A percentile compares a stretch with the other conserved stretches of the same genome.
These are phyloP conservation scores for Flaveria floridana DNA, from an alignment of 140 eudicot species.

Conservation along the genomic window DNA sequence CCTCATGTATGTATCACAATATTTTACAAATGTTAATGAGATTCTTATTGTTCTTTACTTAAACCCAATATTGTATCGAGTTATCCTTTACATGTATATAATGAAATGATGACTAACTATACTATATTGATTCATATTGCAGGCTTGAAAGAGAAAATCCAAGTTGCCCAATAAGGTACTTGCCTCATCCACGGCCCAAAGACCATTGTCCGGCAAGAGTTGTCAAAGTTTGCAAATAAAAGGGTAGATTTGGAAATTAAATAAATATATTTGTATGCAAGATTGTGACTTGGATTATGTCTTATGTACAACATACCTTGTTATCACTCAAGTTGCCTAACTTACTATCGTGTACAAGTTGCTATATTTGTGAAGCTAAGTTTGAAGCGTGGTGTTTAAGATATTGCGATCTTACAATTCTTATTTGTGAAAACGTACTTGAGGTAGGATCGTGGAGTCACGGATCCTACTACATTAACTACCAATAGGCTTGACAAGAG, in stretches of 20 bases:
- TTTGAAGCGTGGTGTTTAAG: not conserved
- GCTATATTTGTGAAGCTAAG: not conserved
- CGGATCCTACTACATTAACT: not conserved
- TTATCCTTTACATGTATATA: not conserved
- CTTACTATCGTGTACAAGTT: too few species aligned
- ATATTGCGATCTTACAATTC: not conserved
- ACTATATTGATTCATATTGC: slow-evolving; percentile 22
- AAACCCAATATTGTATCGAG: not conserved
- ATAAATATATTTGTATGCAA: not conserved
- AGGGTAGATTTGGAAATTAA: slow-evolving; percentile 26
- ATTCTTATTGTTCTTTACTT: not conserved
- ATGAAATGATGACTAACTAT: not conserved
- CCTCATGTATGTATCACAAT: not conserved
- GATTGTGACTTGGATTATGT: not conserved
- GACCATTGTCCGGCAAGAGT: slow-evolving; percentile 73
- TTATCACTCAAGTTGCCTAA: not conserved
- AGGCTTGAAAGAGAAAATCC: slow-evolving; percentile 75
- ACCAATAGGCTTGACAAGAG: too few species aligned
- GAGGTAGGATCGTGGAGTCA: not conserved
- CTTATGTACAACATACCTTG: not conserved
- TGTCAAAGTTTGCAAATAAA: slow-evolving; percentile 27
- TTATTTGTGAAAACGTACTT: not conserved
- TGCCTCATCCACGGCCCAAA: slow-evolving; percentile 78
- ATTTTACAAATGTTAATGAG: not conserved
- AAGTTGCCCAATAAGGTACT: slow-evolving; percentile 40